phyloP scores from a whole-genome alignment of 2,329 filamentous ascomycete genomes.

The Verticillium longisporum region DNA sequence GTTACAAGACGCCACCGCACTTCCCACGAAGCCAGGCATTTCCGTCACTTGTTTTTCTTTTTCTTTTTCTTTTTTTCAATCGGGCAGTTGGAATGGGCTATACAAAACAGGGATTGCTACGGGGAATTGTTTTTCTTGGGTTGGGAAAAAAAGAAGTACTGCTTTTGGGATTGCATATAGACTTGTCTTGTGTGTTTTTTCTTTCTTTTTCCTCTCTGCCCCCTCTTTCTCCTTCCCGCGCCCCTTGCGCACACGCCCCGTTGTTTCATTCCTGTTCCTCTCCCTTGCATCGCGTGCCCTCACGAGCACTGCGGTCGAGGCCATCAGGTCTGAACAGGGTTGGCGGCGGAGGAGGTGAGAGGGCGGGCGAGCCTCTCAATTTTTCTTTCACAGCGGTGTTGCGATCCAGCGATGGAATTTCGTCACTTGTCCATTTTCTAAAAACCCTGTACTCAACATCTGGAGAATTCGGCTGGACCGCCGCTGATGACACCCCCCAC shows the following conservation, averaged over 20 bases:
- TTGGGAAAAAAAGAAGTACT: conserved; percentile 13
- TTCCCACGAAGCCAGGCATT: neutral
- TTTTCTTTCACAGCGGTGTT: conserved; percentile 2
- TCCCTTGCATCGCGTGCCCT: neutral
- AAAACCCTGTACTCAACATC: conserved; percentile 3
- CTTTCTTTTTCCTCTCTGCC: conserved; percentile 4
- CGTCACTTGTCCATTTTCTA: neutral
- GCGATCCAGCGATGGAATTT: neutral
- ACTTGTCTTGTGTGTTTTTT: conserved; percentile 6
- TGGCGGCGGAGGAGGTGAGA: neutral
- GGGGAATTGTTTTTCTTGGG: conserved; percentile 2
- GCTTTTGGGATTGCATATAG: conserved; percentile 8
- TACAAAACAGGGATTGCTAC: conserved; percentile 9
- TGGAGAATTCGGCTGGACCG: neutral
- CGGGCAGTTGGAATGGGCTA: conserved; percentile 7
- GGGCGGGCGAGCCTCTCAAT: neutral
- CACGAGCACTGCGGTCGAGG: neutral
- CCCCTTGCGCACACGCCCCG: neutral
- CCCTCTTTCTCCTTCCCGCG: conserved; percentile 1
- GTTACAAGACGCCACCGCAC: conserved; percentile 2
- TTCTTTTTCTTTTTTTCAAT: neutral
- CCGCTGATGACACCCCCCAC: neutral
- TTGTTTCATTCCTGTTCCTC: conserved; percentile 3
- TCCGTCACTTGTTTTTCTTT: conserved; percentile 1
- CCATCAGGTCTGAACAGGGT: neutral